A percentile compares a stretch with the other conserved stretches of the same genome.
Evolutionary conservation across 306 rosid genomes (phyloP).

Genomic region (Canavalia gladiata): DNA sequence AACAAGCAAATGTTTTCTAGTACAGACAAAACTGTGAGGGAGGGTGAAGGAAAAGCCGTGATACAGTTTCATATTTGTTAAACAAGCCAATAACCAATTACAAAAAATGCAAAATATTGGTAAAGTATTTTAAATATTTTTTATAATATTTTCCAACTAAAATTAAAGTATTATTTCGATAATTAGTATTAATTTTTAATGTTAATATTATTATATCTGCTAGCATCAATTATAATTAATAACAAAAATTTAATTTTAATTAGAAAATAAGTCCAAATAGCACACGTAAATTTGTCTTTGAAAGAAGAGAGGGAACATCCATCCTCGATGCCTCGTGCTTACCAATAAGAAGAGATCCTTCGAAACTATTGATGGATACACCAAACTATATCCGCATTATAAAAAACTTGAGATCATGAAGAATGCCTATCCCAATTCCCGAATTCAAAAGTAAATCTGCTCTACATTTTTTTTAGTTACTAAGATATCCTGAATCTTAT

Average conservation of each 20-base stretch:
- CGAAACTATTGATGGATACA: neutral
- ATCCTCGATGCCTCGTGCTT: neutral
- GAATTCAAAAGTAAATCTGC: neutral
- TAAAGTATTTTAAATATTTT: too few relatives aligned
- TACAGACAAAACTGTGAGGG: constrained; percentile 20
- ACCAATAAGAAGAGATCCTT: neutral
- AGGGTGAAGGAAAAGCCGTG: neutral
- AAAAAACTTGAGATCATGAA: neutral
- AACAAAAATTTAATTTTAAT: too few relatives aligned
- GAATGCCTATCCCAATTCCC: too few relatives aligned
- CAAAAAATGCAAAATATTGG: too few relatives aligned
- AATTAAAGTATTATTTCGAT: too few relatives aligned
- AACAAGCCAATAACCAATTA: neutral
- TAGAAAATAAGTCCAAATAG: too few relatives aligned
- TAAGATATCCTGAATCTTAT: neutral
- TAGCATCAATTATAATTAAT: too few relatives aligned
- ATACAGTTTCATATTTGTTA: neutral
- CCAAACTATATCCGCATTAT: neutral
- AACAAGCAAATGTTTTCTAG: neutral
- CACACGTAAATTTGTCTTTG: too few relatives aligned
- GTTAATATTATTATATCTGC: too few relatives aligned
- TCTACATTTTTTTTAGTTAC: neutral
- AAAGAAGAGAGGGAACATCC: neutral
- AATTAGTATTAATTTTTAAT: too few relatives aligned
- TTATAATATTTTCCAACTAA: too few relatives aligned